phyloP scores from a whole-genome alignment of 176 grass and related monocot species.

The Miscanthus lutarioriparius region DNA sequence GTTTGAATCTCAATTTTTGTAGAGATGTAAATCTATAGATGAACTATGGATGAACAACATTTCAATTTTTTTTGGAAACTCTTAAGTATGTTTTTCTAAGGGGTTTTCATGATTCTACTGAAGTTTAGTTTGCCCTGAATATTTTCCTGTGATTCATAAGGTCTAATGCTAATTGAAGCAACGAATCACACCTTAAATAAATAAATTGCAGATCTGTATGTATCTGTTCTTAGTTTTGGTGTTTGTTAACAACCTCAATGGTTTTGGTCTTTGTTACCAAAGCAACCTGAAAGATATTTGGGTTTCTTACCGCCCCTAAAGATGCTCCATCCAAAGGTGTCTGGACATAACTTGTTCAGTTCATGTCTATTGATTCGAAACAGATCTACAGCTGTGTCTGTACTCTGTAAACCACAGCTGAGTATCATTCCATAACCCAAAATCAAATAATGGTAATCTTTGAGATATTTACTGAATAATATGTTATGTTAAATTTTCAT shows the following conservation, averaged over 20 bases:
- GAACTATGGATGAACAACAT: not conserved
- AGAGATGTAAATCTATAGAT: not conserved
- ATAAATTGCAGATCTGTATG: not conserved
- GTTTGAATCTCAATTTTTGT: not conserved
- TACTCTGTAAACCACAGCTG: not conserved
- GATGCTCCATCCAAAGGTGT: not conserved
- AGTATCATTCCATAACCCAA: not conserved
- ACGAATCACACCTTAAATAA: not conserved
- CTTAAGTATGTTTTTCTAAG: not conserved
- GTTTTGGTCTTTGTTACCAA: not conserved
- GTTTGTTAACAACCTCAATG: not conserved
- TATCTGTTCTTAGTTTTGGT: not conserved
- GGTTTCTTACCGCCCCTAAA: not conserved
- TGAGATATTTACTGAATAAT: not conserved
- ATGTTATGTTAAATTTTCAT: constrained; percentile 7
- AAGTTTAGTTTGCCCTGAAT: not conserved
- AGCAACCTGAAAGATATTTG: not conserved
- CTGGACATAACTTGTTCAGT: not conserved
- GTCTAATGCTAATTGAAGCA: not conserved
- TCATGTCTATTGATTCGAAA: not conserved
- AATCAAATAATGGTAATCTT: not conserved
- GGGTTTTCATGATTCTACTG: not conserved
- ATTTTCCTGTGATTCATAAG: not conserved
- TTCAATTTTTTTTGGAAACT: not conserved
- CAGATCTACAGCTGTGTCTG: not conserved